Conservation (phyloP, 2,329 filamentous ascomycete species). For the Lasiodiplodia hormozganensis region DNA sequence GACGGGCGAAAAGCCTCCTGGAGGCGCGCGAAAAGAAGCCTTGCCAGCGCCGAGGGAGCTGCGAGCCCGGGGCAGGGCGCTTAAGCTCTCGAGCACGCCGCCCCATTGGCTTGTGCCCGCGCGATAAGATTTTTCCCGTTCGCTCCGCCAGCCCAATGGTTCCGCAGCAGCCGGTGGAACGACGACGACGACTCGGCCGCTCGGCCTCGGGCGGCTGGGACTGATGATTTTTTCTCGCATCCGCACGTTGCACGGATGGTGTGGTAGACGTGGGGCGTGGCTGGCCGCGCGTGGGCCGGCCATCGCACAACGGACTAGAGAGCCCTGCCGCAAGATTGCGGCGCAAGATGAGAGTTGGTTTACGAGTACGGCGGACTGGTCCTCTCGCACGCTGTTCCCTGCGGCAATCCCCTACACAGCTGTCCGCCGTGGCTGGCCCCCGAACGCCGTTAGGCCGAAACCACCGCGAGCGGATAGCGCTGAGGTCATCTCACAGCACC, state of each 20-base stretch:
- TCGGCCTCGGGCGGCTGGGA: conserved; percentile 11
- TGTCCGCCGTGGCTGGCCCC: conserved; percentile 2
- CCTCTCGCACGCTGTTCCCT: conserved; percentile 16
- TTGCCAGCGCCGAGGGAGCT: conserved; percentile 15
- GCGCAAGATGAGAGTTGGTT: conserved; percentile 7
- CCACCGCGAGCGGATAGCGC: not conserved
- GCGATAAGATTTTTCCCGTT: not conserved
- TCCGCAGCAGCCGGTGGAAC: not conserved
- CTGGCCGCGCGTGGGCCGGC: conserved; percentile 14
- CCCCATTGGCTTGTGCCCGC: not conserved
- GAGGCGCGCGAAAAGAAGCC: not conserved
- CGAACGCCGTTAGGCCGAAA: not conserved
- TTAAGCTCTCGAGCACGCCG: not conserved
- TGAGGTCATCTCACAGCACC: conserved; percentile 22
- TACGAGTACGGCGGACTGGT: conserved; percentile 19
- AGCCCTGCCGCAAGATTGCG: conserved; percentile 5
- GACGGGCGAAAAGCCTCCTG: conserved; percentile 12
- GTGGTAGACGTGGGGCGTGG: conserved; percentile 5
- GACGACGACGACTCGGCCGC: not conserved
- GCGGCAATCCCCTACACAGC: conserved; percentile 12
- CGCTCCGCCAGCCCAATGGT: not conserved
- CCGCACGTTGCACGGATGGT: conserved; percentile 12
- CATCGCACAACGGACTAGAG: not conserved
- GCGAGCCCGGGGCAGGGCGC: conserved; percentile 8
- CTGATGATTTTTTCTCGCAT: conserved; percentile 1